Evolutionary conservation across 345 rosid genomes (phyloP).

Genomic region (Theobroma cacao): DNA sequence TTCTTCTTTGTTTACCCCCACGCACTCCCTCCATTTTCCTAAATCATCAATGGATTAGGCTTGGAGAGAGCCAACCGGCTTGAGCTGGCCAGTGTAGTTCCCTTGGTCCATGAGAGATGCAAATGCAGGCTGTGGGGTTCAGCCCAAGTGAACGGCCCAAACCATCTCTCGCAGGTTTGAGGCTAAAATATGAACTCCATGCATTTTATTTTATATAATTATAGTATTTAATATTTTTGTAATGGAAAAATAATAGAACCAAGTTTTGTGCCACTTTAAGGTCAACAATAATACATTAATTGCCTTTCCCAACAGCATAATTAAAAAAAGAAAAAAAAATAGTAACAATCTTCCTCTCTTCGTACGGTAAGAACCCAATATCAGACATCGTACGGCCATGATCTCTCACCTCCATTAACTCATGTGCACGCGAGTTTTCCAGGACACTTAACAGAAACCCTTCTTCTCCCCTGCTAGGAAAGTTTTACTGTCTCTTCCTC

Average conservation of each 20-base stretch:
- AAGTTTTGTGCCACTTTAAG: no score
- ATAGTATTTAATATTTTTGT: no score
- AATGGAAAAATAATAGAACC: no score
- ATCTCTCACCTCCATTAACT: not conserved
- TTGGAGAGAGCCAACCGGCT: not conserved
- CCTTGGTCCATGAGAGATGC: not conserved
- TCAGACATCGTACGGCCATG: not conserved
- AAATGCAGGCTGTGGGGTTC: not conserved
- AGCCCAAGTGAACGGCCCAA: not conserved
- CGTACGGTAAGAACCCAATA: not conserved
- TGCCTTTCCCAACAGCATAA: no score
- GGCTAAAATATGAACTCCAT: not conserved
- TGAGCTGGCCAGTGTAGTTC: not conserved
- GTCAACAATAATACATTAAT: no score
- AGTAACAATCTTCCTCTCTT: not conserved
- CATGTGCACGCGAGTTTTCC: not conserved
- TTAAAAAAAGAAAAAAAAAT: no score
- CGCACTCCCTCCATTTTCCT: not conserved
- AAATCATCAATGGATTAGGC: not conserved
- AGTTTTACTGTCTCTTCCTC: not conserved
- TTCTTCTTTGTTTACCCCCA: not conserved
- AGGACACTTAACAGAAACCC: not conserved
- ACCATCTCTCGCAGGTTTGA: not conserved
- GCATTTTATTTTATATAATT: no score
- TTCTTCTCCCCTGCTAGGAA: not conserved